Evolutionary conservation across 192 early-diverging fungal species (phyloP).

Genomic region (Hyaloraphidium curvatum): DNA sequence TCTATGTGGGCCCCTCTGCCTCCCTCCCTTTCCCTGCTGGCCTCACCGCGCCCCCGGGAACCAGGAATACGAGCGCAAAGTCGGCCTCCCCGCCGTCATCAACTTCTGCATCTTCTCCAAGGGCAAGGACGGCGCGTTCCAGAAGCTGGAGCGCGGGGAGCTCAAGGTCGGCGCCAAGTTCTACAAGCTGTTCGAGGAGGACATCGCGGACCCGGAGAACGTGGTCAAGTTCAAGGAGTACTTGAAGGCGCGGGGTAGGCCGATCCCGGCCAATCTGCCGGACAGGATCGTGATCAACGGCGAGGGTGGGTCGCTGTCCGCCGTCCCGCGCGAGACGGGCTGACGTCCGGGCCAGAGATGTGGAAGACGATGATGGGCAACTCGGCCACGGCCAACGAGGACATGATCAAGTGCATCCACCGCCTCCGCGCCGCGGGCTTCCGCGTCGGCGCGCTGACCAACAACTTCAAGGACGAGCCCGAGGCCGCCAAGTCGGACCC

Average conservation of each 20-base stretch:
- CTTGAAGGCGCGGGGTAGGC: background rate
- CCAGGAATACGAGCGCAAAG: no score
- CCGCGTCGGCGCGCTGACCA: slow-evolving; percentile 61
- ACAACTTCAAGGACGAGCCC: slow-evolving; percentile 44
- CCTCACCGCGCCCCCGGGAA: no score
- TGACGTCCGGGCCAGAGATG: no score
- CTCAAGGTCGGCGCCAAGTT: background rate
- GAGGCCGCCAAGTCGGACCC: slow-evolving; percentile 13
- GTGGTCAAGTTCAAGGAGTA: background rate
- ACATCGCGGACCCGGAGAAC: background rate
- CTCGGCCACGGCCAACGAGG: background rate
- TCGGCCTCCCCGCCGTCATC: background rate
- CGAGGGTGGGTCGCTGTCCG: background rate
- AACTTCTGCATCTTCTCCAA: slow-evolving; percentile 1
- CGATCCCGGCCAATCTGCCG: background rate
- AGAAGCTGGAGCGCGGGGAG: background rate
- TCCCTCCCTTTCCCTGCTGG: no score
- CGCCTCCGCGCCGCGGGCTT: slow-evolving; percentile 10
- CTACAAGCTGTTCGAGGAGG: background rate
- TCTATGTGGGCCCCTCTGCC: no score
- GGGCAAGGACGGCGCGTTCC: background rate
- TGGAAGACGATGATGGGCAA: background rate
- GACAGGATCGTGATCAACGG: background rate
- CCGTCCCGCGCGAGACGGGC: no score
- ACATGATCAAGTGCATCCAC: background rate